Conservation (phyloP, 257 asterid genomes). For the Solanum chmielewskii region DNA sequence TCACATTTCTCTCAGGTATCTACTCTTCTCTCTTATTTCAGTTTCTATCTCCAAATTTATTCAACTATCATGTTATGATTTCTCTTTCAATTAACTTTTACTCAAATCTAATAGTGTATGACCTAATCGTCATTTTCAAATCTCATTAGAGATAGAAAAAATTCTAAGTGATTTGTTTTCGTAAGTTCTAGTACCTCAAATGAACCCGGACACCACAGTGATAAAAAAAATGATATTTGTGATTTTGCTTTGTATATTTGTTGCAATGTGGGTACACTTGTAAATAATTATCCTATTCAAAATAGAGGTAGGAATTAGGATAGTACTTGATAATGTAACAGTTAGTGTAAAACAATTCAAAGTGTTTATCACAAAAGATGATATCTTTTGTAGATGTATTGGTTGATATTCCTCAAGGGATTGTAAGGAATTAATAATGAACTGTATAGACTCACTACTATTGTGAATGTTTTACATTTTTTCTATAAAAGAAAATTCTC, state of each 20-base stretch:
- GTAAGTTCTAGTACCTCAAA: neutral
- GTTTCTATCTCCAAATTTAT: neutral
- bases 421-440: neutral
- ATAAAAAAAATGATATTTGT: neutral
- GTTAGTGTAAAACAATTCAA: neutral
- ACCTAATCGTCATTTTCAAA: neutral
- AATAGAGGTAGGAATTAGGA: neutral
- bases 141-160: neutral
- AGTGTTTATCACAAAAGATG: neutral
- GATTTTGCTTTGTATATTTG: neutral
- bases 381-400: neutral
- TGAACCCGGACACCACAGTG: no score
- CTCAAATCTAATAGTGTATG: neutral
- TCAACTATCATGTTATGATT: neutral
- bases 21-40: neutral
- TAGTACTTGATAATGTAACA: no score
- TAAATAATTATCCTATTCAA: neutral
- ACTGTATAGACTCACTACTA: neutral
- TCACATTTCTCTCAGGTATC: slow-evolving; percentile 41
- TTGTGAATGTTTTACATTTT: neutral
- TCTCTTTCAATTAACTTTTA: neutral
- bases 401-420: neutral
- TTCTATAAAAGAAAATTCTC: neutral
- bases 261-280: neutral
- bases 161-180: neutral